Conservation (phyloP, 495 filamentous ascomycete species). For the Trichocladium antarcticum region DNA sequence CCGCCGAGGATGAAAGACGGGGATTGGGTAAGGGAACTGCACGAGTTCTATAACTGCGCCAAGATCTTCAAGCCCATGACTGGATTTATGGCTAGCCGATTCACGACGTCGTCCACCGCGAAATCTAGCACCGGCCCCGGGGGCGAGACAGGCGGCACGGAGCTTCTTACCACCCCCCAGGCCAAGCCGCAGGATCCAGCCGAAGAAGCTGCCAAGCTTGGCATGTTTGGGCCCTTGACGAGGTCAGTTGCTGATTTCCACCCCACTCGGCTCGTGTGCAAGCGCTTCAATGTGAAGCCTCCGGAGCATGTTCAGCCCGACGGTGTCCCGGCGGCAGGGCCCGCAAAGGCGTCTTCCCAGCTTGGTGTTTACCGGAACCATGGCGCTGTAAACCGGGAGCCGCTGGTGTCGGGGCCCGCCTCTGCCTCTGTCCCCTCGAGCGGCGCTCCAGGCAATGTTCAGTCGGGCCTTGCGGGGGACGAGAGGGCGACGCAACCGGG, state of each 20-base stretch:
- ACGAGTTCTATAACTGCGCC: slow-evolving; percentile 81
- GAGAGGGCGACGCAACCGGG: background rate
- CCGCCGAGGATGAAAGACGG: slow-evolving; percentile 44
- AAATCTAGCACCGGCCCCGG: slow-evolving; percentile 20
- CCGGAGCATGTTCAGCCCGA: slow-evolving; percentile 60
- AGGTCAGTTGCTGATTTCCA: slow-evolving; percentile 60
- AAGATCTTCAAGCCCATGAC: slow-evolving; percentile 88
- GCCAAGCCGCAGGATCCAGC: slow-evolving; percentile 66
- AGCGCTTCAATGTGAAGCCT: slow-evolving; percentile 76
- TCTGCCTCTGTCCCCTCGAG: slow-evolving; percentile 9
- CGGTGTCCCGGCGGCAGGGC: slow-evolving; percentile 28
- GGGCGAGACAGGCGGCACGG: slow-evolving; percentile 21
- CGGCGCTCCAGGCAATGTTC: background rate
- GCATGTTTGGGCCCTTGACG: slow-evolving; percentile 89
- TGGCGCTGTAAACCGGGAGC: background rate
- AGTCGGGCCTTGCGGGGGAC: background rate
- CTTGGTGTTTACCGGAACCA: slow-evolving; percentile 12
- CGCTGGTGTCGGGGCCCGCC: slow-evolving; percentile 4
- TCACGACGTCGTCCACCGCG: slow-evolving; percentile 50
- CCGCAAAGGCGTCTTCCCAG: slow-evolving; percentile 25
- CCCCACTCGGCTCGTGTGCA: slow-evolving; percentile 77
- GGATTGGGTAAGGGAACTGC: slow-evolving; percentile 69
- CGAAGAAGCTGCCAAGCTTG: slow-evolving; percentile 75
- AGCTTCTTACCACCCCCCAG: slow-evolving; percentile 44
- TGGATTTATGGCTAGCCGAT: slow-evolving; percentile 82